A percentile compares a stretch with the other conserved stretches of the same genome.
These are phyloP conservation scores for Umbelopsis isabellina DNA, from an alignment of 192 early-diverging fungal genomes.

Conservation along the genomic window DNA sequence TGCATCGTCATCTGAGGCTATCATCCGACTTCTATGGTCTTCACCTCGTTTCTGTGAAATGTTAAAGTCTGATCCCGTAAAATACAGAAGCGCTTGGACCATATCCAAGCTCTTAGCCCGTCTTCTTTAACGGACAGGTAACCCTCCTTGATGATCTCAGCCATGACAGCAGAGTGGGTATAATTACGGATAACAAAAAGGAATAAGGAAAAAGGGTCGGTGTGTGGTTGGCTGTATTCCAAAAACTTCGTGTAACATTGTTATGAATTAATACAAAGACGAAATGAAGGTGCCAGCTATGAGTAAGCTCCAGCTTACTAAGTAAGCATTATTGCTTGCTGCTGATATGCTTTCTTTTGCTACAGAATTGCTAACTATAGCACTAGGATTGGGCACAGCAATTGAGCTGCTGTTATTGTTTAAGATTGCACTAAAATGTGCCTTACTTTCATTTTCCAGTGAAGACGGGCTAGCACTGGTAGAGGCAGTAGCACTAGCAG, in stretches of 20 bases:
- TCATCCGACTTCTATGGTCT: conserved; percentile 1
- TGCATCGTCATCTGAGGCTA: too few relatives aligned
- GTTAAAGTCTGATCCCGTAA: conserved; percentile 89
- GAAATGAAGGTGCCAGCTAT: too few relatives aligned
- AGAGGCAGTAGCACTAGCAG: neutral
- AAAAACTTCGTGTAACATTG: conserved; percentile 21
- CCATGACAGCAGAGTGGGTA: conserved; percentile 34
- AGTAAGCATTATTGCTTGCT: neutral
- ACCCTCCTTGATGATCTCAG: conserved; percentile 73
- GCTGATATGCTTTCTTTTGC: neutral
- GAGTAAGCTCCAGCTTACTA: too few relatives aligned
- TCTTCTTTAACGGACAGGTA: conserved; percentile 93
- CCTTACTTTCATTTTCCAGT: neutral
- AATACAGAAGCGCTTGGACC: conserved; percentile 92
- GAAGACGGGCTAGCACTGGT: neutral
- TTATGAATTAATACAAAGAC: conserved; percentile 6
- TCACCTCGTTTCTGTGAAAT: conserved; percentile 93
- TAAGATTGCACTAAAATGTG: conserved; percentile 3
- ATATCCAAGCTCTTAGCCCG: conserved; percentile 88
- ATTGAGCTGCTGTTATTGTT: neutral
- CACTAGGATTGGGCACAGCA: neutral
- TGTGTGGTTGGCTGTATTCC: conserved; percentile 13
- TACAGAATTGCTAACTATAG: neutral
- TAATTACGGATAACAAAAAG: conserved; percentile 14
- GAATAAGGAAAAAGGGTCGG: neutral